Conservation (phyloP, 768 basidiomycete species). For the Lactarius pseudohatsudake region DNA sequence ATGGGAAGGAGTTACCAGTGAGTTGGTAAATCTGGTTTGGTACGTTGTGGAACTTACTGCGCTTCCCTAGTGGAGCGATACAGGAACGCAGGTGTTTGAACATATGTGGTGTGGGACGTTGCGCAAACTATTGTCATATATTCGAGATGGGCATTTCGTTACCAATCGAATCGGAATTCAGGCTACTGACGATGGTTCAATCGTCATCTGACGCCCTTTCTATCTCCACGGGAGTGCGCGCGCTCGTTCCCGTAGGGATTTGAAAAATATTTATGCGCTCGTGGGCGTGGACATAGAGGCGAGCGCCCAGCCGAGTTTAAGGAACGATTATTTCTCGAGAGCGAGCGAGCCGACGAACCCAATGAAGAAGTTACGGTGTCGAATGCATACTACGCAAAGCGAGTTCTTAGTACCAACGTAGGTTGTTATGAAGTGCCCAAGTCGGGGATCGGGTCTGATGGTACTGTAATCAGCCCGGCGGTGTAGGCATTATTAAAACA, state of each 20-base stretch:
- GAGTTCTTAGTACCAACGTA: constrained; percentile 65
- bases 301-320: constrained; percentile 68
- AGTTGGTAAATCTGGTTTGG: background rate
- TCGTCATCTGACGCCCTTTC: background rate
- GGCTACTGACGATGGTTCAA: background rate
- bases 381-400: constrained; percentile 52
- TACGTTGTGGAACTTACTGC: background rate
- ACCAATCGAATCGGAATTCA: background rate
- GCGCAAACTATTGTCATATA: background rate
- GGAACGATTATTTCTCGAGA: constrained; percentile 60
- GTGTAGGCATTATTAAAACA: background rate
- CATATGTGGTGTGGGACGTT: background rate
- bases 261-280: constrained; percentile 71
- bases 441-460: constrained; percentile 68
- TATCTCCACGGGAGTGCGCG: constrained; percentile 41
- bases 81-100: background rate
- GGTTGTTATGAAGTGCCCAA: constrained; percentile 73
- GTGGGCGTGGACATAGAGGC: constrained; percentile 57
- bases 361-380: constrained; percentile 51
- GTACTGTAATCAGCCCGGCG: constrained; percentile 38
- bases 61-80: background rate
- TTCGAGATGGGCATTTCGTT: background rate
- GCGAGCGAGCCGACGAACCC: constrained; percentile 44
- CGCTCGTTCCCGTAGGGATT: constrained; percentile 64
- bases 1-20: background rate